phyloP scores from a whole-genome alignment of 345 rosid species.

The Angophora floribunda region DNA sequence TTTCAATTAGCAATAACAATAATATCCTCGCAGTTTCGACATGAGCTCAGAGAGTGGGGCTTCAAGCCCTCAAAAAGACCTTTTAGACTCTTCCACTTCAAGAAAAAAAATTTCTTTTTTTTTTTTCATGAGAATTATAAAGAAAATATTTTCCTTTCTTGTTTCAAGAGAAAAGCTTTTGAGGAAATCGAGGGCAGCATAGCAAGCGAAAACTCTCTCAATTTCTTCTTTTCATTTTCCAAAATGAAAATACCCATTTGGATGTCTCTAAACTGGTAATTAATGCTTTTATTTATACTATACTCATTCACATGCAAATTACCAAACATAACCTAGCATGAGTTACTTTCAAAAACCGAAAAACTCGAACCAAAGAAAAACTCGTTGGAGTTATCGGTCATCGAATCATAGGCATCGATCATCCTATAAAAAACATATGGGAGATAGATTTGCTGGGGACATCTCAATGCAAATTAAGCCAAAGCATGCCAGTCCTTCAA shows the following conservation, averaged over 20 bases:
- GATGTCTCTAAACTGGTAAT: neutral
- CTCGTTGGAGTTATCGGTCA: accelerated
- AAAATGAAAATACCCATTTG: neutral
- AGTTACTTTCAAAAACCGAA: neutral
- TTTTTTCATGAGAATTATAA: neutral
- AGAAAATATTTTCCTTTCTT: neutral
- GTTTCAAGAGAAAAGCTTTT: neutral
- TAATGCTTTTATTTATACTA: too few relatives aligned
- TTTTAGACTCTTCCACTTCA: neutral
- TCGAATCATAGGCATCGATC: accelerated
- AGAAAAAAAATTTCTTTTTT: too few relatives aligned
- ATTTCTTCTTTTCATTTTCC: neutral
- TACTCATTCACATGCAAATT: too few relatives aligned
- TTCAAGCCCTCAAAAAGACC: neutral
- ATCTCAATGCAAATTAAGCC: neutral
- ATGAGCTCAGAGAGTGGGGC: accelerated
- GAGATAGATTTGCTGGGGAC: neutral
- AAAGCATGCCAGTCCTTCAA: neutral
- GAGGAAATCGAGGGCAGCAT: neutral
- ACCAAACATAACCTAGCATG: neutral
- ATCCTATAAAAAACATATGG: neutral
- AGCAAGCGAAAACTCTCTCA: neutral
- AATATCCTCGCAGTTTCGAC: neutral
- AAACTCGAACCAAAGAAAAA: accelerated
- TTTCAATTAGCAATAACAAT: neutral